Base-by-base conservation (phyloP, 2,329 filamentous ascomycete species). In the Fusarium chuoi region DNA sequence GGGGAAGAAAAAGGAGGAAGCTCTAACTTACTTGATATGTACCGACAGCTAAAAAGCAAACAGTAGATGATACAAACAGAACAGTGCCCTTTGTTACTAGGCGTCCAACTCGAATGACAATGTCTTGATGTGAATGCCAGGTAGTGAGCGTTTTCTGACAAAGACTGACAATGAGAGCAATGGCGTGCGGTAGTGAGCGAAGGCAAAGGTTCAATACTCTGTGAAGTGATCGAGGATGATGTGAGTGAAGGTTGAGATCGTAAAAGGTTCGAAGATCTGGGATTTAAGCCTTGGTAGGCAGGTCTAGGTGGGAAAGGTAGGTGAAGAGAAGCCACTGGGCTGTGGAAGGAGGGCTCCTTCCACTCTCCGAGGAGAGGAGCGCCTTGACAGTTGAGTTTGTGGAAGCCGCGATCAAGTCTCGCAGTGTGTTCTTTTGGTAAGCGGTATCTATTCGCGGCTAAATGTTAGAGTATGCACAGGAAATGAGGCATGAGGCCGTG, bases 51-150 rank as follows among this genome's bases (percentile, higher is more conserved):
- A 58, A 78, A 80, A 81, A 77, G 79, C 78, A 79, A 79, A 81
- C 65, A 75, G 77, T 84, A 85, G 79, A 41, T 52, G 26, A 48
- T 69, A 54, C 26, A 59, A 72, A 81, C 26, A 61, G 84, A 85
- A 84, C 78, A 84, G 80, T 77, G 65, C 68, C 76, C 70, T 65
- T 61, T 59, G 42, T 36, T 59, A 35, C 51, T 41, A 71, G 75
- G 63, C 72, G 74, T 73, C 73, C 73, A 80, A 78, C 52, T 70
- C 51, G 28, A 55, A 62, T 54, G 54, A 36, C 35, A 49, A 66
- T 55, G 46, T 28, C 51, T 70, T 26, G 49, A 69, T 57, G 51
- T 30, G 45, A 60, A 62, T 63, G 67, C 62, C 68, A 65, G 65
- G 46, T 58, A 59, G 68, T 26, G 59, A 66, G 52, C 44, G 62